Base-by-base conservation (phyloP, 176 grass and related monocot genomes). In the Eragrostis curvula region DNA sequence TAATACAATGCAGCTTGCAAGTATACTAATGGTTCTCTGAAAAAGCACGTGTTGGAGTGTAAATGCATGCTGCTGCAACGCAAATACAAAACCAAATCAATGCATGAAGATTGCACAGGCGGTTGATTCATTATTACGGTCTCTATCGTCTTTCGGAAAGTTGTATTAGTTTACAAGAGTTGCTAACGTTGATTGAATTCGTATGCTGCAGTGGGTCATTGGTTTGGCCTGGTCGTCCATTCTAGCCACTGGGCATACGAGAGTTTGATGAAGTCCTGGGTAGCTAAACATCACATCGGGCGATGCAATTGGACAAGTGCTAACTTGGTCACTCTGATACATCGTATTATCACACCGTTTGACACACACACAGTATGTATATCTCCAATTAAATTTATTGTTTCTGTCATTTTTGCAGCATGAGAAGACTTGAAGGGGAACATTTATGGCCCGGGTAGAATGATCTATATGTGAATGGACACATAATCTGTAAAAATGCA, bases 51-150 rank as follows among this genome's bases (percentile, higher is more conserved):
- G 25, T 23, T 3, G 7, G 46, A 70, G 36, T 58, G 68, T 17
- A 29, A 15, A 77, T 4, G 44, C 50, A 71, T 64, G 73, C 45
- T 71, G 12, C 62, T 8, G 55, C 43, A 75, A 68, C 43, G n/a
- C 62, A 73, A 40, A 36, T 73, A 17, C 55, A 67, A 80, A 48
- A 86, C 77, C 59, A 80, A 74, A 48, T 80, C 77, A 86, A 66
- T 52, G 45, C 44, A 40, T 28, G 17, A 7, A 70, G 8, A 13
- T 45, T 45, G 44, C 5, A 8, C 6, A 7, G 70, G 52, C 53
- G 27, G 40, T 59, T 27, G 17, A 57, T 57, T 32, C 51, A 46
- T 55, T 56, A 20, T 75, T 5, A 61, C 85, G 14, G 24, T 70
- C 71, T 16, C 53, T 64, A n/a, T 71, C 53, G 41, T 62, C n/a